Evolutionary conservation across 257 asterid genomes (phyloP).

Genomic region (Thymus quinquecostatus): DNA sequence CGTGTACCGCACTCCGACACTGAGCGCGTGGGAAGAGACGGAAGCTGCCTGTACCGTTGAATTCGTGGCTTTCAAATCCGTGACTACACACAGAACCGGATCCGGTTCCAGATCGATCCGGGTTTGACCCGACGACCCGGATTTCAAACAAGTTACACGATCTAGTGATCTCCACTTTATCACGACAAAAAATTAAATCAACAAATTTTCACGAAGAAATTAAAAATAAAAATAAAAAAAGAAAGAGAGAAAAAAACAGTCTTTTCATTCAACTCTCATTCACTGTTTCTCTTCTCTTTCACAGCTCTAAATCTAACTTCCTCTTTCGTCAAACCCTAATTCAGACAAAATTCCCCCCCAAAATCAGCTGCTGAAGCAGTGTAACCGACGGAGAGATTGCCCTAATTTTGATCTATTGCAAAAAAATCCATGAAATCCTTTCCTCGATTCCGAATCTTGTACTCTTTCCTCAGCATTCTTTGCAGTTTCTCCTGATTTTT

Average conservation of each 20-base stretch:
- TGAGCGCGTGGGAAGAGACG: neutral
- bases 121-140: neutral
- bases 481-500: slow-evolving; percentile 19
- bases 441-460: slow-evolving; percentile 25
- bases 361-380: neutral
- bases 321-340: slow-evolving; percentile 45
- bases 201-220: slow-evolving; percentile 16
- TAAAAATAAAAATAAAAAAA: neutral
- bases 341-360: slow-evolving; percentile 19
- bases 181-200: slow-evolving; percentile 26
- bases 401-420: slow-evolving; percentile 15
- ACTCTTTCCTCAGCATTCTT: slow-evolving; percentile 12
- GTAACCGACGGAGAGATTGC: neutral
- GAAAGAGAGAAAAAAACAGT: neutral
- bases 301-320: slow-evolving; percentile 38
- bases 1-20: neutral
- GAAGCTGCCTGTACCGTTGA: slow-evolving; percentile 2
- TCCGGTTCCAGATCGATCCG: neutral
- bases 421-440: slow-evolving; percentile 33
- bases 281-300: slow-evolving; percentile 32
- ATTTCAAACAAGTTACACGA: neutral
- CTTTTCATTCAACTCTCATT: slow-evolving; percentile 38
- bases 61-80: neutral
- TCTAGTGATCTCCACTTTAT: slow-evolving; percentile 17
- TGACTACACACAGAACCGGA: neutral